Percentiles rank a stretch among this genome's conserved stretches.
Conservation (phyloP, 2,329 filamentous ascomycete species). For the Curvularia sp. region DNA sequence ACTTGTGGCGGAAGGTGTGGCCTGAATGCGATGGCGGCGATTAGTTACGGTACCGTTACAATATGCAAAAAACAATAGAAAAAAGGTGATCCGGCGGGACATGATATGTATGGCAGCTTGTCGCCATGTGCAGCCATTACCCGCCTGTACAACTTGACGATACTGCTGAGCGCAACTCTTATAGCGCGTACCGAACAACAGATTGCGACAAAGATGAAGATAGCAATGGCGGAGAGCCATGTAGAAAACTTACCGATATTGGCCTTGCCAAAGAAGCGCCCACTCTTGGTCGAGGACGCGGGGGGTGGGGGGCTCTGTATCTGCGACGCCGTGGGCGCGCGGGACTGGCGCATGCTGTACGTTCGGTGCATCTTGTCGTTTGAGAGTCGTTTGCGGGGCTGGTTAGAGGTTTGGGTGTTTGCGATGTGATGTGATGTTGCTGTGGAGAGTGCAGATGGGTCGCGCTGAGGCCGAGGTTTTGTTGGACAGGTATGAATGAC, state of each 20-base stretch:
- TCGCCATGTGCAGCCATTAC: neutral
- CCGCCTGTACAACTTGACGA: neutral
- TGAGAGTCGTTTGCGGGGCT: neutral
- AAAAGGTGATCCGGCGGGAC: neutral
- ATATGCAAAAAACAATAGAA: neutral
- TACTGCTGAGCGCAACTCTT: neutral
- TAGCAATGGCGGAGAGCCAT: neutral
- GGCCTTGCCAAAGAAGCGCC: constrained; percentile 84
- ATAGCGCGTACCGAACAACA: neutral
- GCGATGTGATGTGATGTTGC: constrained; percentile 19
- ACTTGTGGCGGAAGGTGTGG: constrained; percentile 74
- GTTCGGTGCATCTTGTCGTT: constrained; percentile 83
- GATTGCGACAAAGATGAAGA: neutral
- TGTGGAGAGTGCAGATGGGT: constrained; percentile 14
- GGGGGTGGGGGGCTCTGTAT: constrained; percentile 93
- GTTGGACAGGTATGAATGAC: constrained; percentile 33
- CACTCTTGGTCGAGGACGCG: constrained; percentile 86
- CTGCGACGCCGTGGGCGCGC: constrained; percentile 92
- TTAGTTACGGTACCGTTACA: constrained; percentile 15
- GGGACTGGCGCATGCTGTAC: constrained; percentile 84
- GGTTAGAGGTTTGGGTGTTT: neutral
- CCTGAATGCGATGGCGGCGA: constrained; percentile 53
- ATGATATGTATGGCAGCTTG: neutral
- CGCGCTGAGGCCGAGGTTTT: constrained; percentile 32
- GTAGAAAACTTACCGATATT: constrained; percentile 74